Base-by-base conservation (phyloP, 2,329 filamentous ascomycete species). In the Diplodia intermedia region DNA sequence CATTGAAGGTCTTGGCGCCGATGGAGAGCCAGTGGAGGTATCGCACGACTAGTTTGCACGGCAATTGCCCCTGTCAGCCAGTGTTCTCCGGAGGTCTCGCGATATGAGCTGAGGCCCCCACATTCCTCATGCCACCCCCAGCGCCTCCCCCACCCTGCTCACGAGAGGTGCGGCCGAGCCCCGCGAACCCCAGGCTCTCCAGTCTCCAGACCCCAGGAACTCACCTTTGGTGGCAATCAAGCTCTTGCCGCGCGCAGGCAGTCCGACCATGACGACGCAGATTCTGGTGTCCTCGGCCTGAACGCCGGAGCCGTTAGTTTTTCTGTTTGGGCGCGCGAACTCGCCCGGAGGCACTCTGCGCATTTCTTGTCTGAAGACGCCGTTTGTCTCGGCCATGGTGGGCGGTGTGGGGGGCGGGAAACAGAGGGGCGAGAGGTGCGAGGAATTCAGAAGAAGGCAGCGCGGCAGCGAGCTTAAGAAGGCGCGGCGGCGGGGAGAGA, bases 1-100 rank as follows among this genome's bases (percentile, higher is more conserved):
- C 95, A 73, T 99, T 99, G 88, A 99, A 99, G 71, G 93, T 94
- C 79, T 93, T 90, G 69, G 95, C 91, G 49, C 92, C 90, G 76
- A 99, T 94, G 31, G 94, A 97, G 69, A 98, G 90, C 95, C 95
- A 99, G 79, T 92, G 91, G 43, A 99, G 89, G 81, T 99, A 99
- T 69, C 95, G 90, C 49, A 81, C 80, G 66, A 81, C 80, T 82
- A 54, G 40, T 23, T 12, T 26, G 53, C 43, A 33, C 29, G 11
- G 4, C 50, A 63, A 65, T 67, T 49, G 65, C 52, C 62, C 20
- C 26, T 50, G 38, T 67, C 20, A 67, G 55, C 47, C 40, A 33
- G 23, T 31, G 12, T 55, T 38, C 33, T 38, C 33, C 29, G 15
- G 31, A 47, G 14, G 15, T 54, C 47, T 67, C 55, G 55, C 66